These are phyloP conservation scores for Eucalyptus viminalis DNA, from an alignment of 345 rosid genomes.

Conservation along the genomic window DNA sequence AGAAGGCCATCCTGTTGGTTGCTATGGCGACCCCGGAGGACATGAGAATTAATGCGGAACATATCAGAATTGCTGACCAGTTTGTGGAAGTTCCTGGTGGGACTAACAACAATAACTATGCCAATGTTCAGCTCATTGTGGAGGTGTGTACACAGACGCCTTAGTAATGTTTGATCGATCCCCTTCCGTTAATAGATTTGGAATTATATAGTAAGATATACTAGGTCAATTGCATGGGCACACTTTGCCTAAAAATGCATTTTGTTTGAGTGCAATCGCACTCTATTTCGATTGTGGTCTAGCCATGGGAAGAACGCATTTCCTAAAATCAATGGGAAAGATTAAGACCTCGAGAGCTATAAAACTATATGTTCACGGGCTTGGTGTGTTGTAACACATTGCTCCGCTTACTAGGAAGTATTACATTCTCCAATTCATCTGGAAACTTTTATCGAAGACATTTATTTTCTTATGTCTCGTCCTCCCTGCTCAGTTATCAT, in stretches of 20 bases:
- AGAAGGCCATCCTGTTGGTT: constrained; percentile 87
- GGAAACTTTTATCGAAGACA: background rate
- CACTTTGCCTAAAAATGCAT: background rate
- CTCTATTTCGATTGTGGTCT: background rate
- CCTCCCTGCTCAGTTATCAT: background rate
- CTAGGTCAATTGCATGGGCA: background rate
- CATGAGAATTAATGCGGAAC: constrained; percentile 99
- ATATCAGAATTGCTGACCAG: constrained; percentile 96
- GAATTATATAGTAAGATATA: background rate
- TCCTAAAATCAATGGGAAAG: background rate
- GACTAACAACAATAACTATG: constrained; percentile 97
- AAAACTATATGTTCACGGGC: background rate
- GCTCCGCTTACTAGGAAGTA: background rate
- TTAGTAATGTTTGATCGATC: background rate
- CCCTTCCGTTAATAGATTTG: background rate
- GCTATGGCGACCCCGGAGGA: constrained; percentile 99
- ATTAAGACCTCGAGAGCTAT: background rate
- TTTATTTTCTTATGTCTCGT: background rate
- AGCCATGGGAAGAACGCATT: background rate
- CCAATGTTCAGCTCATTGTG: constrained; percentile 96
- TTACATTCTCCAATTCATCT: background rate
- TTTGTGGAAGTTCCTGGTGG: constrained; percentile 99
- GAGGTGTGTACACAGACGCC: constrained; percentile 46
- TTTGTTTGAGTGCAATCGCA: background rate
- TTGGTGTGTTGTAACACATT: background rate